Evolutionary conservation across 352 stramenopile genomes (phyloP), one percentile per base, ranked within the genome.

Genomic region (Phytophthora tubulina): DNA sequence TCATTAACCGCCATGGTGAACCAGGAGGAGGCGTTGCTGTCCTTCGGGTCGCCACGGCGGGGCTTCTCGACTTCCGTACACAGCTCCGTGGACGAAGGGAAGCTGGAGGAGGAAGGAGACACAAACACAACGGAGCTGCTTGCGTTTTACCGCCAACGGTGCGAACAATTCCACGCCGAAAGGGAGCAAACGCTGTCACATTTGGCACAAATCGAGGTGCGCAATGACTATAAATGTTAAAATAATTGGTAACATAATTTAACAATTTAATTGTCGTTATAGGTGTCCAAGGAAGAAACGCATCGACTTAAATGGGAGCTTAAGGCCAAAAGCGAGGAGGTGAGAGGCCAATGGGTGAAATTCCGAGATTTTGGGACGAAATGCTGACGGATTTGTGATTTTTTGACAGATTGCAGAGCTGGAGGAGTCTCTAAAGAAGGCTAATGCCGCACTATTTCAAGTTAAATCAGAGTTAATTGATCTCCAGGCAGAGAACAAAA

Each of bases 261-360:
- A 45, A 59, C 6, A n/a, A 14, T 31, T 53, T 41, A 17, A 39
- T 38, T 41, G 14, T 7, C 4, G 17, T n/a, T 50, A 21, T 30
- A 95, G 84, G 80, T 93, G 8, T 86, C 84, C 6, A 93, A 94
- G 52, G 89, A 94, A 54, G 80, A 95, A 74, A 58, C 84, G 17
- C 85, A 95, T 73, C 77, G 83, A 15, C 64, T 86, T 35, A 89
- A 93, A 63, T 95, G 88, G 89, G 85, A 93, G 64, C 67, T 95
- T 21, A 78, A 77, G 45, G 76, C 66, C 46, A 83, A 84, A 62
- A 78, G 82, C 14, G 85, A 95, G 39, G 86, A 96, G 82, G 85
- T 94, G 27, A 6, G 48, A 31, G 2, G 10, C 36, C 14, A 21
- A n/a, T 44, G 55, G 10, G 21, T 44, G 15, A 51, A 14, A 35